Evolutionary conservation across 1,284 basidiomycete species (phyloP), one percentile per base, ranked within the genome.

Genomic region (Microbotryum intermedium): DNA sequence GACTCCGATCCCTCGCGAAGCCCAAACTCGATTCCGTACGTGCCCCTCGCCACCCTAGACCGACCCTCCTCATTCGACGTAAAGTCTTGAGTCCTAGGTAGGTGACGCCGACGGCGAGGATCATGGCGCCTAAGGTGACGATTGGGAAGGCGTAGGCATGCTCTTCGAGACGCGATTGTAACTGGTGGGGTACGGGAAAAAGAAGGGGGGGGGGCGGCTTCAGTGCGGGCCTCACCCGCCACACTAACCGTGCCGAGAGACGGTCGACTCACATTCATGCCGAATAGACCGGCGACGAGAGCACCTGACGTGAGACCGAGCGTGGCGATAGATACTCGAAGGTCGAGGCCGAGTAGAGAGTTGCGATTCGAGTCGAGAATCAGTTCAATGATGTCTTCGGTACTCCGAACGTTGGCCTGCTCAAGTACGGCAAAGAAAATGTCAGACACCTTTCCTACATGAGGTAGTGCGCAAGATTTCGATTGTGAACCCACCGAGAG

Each of bases 351-450:
- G 18, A 97, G 79, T 16, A 98, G 79, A 4, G 88, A 84, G 73
- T 98, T 98, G 51, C 94, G 86, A 76, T 95, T 95, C 59, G 91
- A 89, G 74, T 98, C 94, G 50, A 98, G 81, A 72, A 97, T 93
- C 59, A 98, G 81, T 75, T 98, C 94, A 7, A 95, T 90, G 54
- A 97, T 94, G 75, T 97, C 93, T 77, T 97, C 92, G 0, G 93
- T 97, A 20, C 90, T 91, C 77, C 90, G 86, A 57, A 97, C 90
- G 72, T 95, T 95, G 58, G 80, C 82, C 89, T 92, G 69, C 42
- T 53, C 26, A 25, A 39, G 25, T 13, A 18, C 13, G 34, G 23
- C 51, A 50, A 9, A 18, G 30, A 9, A 18, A 3, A 44, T 50
- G 23, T 56, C 48, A 56, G 47, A 28, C 46, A 29, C 20, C 9